Conservation (phyloP, 192 early-diverging fungal genomes). For the Coemansia sp. region DNA sequence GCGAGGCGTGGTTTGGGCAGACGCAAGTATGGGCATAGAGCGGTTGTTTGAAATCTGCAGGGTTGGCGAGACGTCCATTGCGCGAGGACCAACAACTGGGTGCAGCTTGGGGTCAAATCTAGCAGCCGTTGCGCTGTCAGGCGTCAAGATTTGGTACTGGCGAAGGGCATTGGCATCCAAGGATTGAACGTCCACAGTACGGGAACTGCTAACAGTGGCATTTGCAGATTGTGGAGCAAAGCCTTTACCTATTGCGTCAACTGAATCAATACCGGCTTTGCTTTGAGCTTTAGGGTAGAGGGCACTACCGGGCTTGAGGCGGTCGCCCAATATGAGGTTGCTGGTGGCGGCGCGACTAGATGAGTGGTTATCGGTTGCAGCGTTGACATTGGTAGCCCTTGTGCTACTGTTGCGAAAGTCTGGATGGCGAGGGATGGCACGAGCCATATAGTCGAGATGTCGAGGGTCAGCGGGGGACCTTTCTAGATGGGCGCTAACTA, state of each 20-base stretch:
- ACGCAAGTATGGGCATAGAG: background rate
- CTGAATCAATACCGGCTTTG: background rate
- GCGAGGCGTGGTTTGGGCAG: background rate
- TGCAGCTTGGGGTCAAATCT: constrained; percentile 37
- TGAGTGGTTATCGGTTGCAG: background rate
- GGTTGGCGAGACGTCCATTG: constrained; percentile 35
- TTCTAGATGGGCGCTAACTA: background rate
- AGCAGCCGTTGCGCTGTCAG: background rate
- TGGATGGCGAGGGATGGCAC: constrained; percentile 32
- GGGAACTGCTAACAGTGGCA: background rate
- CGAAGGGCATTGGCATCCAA: background rate
- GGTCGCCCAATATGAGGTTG: background rate
- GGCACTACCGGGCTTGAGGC: background rate
- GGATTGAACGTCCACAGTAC: background rate
- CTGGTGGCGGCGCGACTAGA: background rate
- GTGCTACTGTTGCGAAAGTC: constrained; percentile 11
- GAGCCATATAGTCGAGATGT: constrained; percentile 31
- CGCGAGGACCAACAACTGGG: constrained; percentile 31
- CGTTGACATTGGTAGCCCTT: background rate
- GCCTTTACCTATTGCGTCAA: background rate
- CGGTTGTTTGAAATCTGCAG: constrained; percentile 11
- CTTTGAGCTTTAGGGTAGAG: background rate
- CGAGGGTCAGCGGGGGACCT: constrained; percentile 1
- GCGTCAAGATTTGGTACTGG: background rate
- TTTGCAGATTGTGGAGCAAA: background rate